A percentile compares a stretch with the other conserved stretches of the same genome.
phyloP scores from a whole-genome alignment of 352 stramenopile genomes.

The Globisporangium radiosum region DNA sequence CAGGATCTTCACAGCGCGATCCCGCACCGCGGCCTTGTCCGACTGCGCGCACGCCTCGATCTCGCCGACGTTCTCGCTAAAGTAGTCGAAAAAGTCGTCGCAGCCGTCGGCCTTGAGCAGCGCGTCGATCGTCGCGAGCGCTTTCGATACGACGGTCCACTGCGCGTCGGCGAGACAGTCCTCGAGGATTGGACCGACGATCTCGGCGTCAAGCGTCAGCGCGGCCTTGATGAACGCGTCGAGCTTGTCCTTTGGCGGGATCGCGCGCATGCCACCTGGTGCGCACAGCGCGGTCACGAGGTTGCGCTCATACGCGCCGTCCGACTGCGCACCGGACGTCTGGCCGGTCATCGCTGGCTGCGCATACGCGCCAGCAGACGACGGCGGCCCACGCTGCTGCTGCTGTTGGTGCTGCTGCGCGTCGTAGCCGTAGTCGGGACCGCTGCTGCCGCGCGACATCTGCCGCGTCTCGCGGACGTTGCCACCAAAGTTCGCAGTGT shows the following conservation, averaged over 20 bases:
- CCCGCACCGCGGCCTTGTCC: constrained; percentile 71
- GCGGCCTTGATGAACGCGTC: constrained; percentile 88
- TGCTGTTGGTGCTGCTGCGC: constrained; percentile 16
- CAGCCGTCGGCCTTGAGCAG: constrained; percentile 73
- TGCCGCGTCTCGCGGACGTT: constrained; percentile 27
- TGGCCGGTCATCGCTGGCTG: constrained; percentile 37
- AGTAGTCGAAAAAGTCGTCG: constrained; percentile 83
- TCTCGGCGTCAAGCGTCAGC: constrained; percentile 89
- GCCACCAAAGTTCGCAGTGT: constrained; percentile 16
- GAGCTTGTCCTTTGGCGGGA: constrained; percentile 93
- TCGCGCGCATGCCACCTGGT: constrained; percentile 91
- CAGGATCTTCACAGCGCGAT: constrained; percentile 74
- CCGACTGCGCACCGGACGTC: constrained; percentile 68
- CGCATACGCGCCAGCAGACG: constrained; percentile 15
- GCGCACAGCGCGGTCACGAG: constrained; percentile 90
- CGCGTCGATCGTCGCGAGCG: constrained; percentile 91
- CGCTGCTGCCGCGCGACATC: constrained; percentile 28
- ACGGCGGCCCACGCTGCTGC: constrained; percentile 10
- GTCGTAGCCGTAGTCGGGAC: constrained; percentile 54
- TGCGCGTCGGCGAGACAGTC: constrained; percentile 90
- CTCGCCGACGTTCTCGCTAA: constrained; percentile 69
- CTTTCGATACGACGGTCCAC: constrained; percentile 91
- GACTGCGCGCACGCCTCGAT: constrained; percentile 67
- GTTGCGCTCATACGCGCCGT: constrained; percentile 91
- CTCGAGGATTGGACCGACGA: constrained; percentile 91